Evolutionary conservation across 306 rosid species (phyloP).

Genomic region (Malus asiatica): DNA sequence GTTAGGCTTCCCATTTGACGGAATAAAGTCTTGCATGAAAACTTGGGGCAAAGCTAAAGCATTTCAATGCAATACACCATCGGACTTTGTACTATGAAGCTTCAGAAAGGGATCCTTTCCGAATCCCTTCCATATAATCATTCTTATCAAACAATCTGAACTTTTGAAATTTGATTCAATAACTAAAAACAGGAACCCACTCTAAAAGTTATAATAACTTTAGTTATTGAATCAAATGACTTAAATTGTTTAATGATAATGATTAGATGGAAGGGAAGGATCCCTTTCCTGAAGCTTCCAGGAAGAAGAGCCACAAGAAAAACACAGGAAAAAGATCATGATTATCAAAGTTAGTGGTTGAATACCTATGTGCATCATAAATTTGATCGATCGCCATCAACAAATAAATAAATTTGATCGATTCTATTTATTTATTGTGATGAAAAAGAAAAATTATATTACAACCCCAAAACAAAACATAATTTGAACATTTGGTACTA

Average conservation of each 20-base stretch:
- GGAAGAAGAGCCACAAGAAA: not conserved
- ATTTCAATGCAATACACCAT: not conserved
- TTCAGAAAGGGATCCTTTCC: not conserved
- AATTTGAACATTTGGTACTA: not conserved
- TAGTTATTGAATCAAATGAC: fast-evolving
- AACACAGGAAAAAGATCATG: too few species aligned
- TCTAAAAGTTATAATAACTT: too few species aligned
- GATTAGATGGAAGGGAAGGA: too few species aligned
- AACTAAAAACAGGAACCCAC: fast-evolving
- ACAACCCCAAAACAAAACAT: not conserved
- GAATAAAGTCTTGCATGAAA: not conserved
- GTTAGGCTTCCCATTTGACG: not conserved
- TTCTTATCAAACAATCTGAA: fast-evolving
- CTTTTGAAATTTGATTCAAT: fast-evolving
- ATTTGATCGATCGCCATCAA: not conserved
- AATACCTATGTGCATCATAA: not conserved
- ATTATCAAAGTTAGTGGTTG: not conserved
- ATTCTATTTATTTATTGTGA: not conserved
- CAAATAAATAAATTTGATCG: too few species aligned
- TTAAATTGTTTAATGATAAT: fast-evolving
- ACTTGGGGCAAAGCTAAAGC: not conserved
- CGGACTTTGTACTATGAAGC: not conserved
- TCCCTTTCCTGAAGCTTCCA: not conserved
- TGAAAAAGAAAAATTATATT: not conserved
- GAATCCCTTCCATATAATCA: fast-evolving